Conservation (phyloP, 441 rosid genomes). For the Bruguiera hainesii region DNA sequence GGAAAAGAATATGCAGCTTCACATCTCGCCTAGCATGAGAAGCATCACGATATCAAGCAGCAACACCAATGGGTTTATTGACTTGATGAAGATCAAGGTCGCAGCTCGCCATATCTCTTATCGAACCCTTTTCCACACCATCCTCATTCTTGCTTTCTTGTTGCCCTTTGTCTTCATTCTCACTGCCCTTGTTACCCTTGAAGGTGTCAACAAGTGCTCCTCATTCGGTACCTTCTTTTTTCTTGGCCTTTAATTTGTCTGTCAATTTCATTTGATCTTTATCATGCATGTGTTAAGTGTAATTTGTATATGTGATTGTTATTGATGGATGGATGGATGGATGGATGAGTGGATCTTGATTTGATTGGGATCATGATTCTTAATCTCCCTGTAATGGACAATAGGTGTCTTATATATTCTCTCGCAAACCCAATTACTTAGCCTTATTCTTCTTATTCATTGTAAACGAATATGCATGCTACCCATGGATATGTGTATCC, state of each 20-base stretch:
- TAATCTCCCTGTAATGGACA: neutral
- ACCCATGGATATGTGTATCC: neutral
- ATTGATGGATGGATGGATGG: constrained; percentile 23
- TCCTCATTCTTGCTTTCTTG: constrained; percentile 95
- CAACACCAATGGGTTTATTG: constrained; percentile 90
- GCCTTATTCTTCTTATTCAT: neutral
- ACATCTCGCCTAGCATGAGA: constrained; percentile 99
- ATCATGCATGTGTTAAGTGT: neutral
- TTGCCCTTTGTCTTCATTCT: constrained; percentile 99
- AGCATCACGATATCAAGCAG: constrained; percentile 89
- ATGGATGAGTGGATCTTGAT: constrained; percentile 31
- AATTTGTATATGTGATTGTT: constrained; percentile 3
- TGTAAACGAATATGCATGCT: neutral
- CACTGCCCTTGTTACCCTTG: constrained; percentile 97
- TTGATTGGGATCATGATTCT: constrained; percentile 11
- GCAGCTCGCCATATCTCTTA: constrained; percentile 99
- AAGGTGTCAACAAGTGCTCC: constrained; percentile 99
- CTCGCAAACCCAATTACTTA: neutral
- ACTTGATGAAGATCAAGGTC: constrained; percentile 99
- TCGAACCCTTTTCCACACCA: constrained; percentile 91
- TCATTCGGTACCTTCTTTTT: constrained; percentile 63
- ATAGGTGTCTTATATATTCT: neutral
- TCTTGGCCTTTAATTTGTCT: neutral
- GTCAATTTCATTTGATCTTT: too few species aligned
- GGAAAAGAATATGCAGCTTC: constrained; percentile 96